Conservation (phyloP, 345 rosid genomes). For the Excoecaria cochinchinensis region DNA sequence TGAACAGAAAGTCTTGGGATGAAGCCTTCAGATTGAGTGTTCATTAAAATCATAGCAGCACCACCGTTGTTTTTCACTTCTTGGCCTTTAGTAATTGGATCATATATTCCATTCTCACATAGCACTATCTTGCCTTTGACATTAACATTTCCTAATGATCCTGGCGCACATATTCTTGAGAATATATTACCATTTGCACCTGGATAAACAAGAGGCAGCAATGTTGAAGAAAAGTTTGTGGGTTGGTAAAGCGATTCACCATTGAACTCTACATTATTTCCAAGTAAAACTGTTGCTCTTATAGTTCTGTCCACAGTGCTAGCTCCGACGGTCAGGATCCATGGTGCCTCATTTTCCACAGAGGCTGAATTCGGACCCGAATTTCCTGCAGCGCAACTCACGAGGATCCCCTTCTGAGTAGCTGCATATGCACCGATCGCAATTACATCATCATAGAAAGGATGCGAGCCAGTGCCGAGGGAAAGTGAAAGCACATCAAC, state of each 20-base stretch:
- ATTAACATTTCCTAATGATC: background rate
- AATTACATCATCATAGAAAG: slow-evolving; percentile 28
- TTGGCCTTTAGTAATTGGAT: no score
- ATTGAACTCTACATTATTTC: background rate
- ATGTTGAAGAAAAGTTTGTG: background rate
- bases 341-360: no score
- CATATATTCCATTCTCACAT: no score
- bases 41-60: no score
- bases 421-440: slow-evolving; percentile 36
- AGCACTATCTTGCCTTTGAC: background rate
- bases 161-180: background rate
- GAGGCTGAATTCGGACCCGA: no score
- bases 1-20: no score
- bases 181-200: background rate
- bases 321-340: no score
- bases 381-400: no score
- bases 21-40: no score
- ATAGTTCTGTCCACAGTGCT: no score
- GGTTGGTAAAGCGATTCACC: slow-evolving; percentile 11
- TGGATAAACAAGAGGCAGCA: slow-evolving; percentile 9
- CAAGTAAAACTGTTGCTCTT: no score
- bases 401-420: background rate
- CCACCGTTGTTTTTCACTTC: no score
- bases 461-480: slow-evolving; percentile 24
- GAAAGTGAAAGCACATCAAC: slow-evolving; percentile 59